Conservation (phyloP, 75 land plant species). For the Pinus tabuliformis region DNA sequence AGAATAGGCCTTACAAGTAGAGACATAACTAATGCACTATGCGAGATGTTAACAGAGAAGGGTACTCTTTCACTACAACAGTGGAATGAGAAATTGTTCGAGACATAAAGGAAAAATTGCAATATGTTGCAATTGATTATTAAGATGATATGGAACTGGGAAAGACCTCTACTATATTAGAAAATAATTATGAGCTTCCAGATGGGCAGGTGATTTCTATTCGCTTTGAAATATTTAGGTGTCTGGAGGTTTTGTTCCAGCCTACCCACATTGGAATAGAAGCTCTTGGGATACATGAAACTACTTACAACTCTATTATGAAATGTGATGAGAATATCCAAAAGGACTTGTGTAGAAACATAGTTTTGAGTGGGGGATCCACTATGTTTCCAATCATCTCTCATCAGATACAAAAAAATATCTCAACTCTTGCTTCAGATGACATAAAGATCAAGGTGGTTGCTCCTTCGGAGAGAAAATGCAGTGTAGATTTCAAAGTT, state of each 20-base stretch:
- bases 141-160: constrained; percentile 22
- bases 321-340: constrained; percentile 13
- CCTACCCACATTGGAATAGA: constrained; percentile 23
- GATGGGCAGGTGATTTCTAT: background rate
- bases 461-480: constrained; percentile 14
- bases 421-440: too few relatives aligned
- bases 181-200: background rate
- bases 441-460: too few relatives aligned
- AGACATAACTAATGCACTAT: too few relatives aligned
- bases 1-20: too few relatives aligned
- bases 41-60: too few relatives aligned
- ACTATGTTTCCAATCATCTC: constrained; percentile 14
- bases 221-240: constrained; percentile 23
- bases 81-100: too few relatives aligned
- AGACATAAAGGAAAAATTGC: too few relatives aligned
- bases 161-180: constrained; percentile 8
- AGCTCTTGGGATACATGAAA: constrained; percentile 11
- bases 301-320: too few relatives aligned
- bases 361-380: constrained; percentile 4
- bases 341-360: constrained; percentile 25
- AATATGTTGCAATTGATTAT: background rate
- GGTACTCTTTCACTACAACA: too few relatives aligned
- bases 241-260: constrained; percentile 22
- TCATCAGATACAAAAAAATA: too few relatives aligned
- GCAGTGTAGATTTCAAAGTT: too few relatives aligned